A percentile compares a stretch with the other conserved stretches of the same genome.
phyloP scores from a whole-genome alignment of 345 rosid genomes.

The Turnera subulata region DNA sequence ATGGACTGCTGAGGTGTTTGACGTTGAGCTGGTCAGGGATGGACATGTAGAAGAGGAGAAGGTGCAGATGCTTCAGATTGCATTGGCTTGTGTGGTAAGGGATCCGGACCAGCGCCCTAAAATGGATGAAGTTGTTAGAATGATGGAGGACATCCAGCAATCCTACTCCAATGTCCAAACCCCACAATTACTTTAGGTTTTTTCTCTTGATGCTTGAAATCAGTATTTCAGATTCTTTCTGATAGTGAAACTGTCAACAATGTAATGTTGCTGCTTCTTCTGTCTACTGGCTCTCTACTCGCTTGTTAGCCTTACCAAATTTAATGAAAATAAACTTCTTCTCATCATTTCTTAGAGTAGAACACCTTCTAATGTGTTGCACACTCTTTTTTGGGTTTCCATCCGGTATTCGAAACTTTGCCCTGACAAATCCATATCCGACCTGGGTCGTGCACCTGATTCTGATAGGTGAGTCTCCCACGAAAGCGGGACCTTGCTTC shows the following conservation, averaged over 20 bases:
- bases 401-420: too few species aligned
- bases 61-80: slow-evolving; percentile 89
- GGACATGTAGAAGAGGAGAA: slow-evolving; percentile 69
- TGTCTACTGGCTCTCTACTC: too few species aligned
- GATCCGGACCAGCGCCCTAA: slow-evolving; percentile 53
- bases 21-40: slow-evolving; percentile 62
- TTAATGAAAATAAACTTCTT: too few species aligned
- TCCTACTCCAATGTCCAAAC: slow-evolving; percentile 56
- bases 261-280: too few species aligned
- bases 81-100: slow-evolving; percentile 56
- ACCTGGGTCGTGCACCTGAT: too few species aligned
- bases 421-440: too few species aligned
- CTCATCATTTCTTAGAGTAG: too few species aligned
- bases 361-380: too few species aligned
- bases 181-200: slow-evolving; percentile 27
- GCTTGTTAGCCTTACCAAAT: too few species aligned
- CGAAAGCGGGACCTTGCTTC: too few species aligned
- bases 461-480: too few species aligned
- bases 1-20: slow-evolving; percentile 89
- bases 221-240: not conserved
- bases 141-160: slow-evolving; percentile 65
- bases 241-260: slow-evolving; percentile 1
- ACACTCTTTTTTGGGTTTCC: too few species aligned
- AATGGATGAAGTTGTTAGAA: slow-evolving; percentile 57
- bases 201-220: not conserved